Evolutionary conservation across 345 rosid species (phyloP).

Genomic region (Gossypium turneri): DNA sequence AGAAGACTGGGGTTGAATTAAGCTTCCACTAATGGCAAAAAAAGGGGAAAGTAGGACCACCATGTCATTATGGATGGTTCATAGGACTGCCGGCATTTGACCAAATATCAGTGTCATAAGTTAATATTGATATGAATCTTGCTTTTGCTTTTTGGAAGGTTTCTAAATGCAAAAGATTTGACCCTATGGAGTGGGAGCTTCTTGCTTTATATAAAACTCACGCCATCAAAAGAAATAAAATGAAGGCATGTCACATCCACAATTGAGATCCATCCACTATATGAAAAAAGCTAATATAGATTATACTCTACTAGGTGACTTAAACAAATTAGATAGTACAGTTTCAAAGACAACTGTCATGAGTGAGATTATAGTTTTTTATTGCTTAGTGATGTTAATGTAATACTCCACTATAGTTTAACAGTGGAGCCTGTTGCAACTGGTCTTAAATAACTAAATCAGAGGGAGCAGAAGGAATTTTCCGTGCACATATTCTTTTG

Average conservation of each 20-base stretch:
- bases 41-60: not conserved
- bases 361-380: not conserved
- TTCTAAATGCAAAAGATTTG: not conserved
- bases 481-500: not conserved
- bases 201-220: not conserved
- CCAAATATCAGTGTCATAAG: slow-evolving; percentile 6
- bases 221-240: not conserved
- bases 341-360: not conserved
- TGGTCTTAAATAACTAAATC: not conserved
- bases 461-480: not conserved
- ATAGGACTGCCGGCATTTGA: slow-evolving; percentile 4
- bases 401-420: not conserved
- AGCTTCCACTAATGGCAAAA: not conserved
- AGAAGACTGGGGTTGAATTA: not conserved
- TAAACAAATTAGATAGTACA: not conserved
- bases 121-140: slow-evolving; percentile 12
- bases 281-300: not conserved
- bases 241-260: not conserved
- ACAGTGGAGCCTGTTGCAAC: not conserved
- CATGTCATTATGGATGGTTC: slow-evolving; percentile 2
- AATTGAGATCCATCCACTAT: not conserved
- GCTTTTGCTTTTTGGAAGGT: not conserved
- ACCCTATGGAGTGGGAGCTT: not conserved
- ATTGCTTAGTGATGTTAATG: not conserved
- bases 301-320: not conserved